A percentile compares a stretch with the other conserved stretches of the same genome.
phyloP scores from a whole-genome alignment of 2,329 filamentous ascomycete species.

The Penicillium sp. region DNA sequence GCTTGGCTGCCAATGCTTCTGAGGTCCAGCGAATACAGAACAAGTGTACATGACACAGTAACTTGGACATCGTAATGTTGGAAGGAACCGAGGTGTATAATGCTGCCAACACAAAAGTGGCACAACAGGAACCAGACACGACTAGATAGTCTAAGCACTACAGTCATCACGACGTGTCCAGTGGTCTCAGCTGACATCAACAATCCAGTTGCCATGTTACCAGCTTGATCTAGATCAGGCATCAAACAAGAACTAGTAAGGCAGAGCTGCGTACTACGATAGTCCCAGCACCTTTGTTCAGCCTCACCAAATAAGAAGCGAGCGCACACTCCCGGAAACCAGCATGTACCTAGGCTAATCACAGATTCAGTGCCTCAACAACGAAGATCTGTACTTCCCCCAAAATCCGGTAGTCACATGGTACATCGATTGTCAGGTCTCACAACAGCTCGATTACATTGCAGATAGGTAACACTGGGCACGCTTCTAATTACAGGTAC shows the following conservation, averaged over 20 bases:
- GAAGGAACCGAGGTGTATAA: too few relatives aligned
- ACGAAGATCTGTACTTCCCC: neutral
- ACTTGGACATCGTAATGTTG: too few relatives aligned
- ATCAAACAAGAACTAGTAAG: neutral
- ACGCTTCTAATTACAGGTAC: neutral
- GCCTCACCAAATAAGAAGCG: neutral
- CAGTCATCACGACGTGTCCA: too few relatives aligned
- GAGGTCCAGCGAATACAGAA: too few relatives aligned
- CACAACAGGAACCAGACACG: too few relatives aligned
- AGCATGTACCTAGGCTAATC: neutral
- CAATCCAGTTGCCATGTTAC: too few relatives aligned
- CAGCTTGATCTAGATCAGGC: neutral
- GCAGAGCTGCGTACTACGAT: neutral
- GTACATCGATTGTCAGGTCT: neutral
- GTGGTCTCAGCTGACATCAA: too few relatives aligned
- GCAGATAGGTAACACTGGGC: neutral
- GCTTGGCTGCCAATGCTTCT: too few relatives aligned
- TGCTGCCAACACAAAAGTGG: too few relatives aligned
- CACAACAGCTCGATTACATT: neutral
- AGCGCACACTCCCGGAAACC: neutral
- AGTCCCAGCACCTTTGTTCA: neutral
- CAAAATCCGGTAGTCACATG: neutral
- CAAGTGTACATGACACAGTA: too few relatives aligned
- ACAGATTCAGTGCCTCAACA: neutral
- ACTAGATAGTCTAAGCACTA: too few relatives aligned